phyloP scores from a whole-genome alignment of 1,284 basidiomycete species.

The Fistulinella cinereoalba region DNA sequence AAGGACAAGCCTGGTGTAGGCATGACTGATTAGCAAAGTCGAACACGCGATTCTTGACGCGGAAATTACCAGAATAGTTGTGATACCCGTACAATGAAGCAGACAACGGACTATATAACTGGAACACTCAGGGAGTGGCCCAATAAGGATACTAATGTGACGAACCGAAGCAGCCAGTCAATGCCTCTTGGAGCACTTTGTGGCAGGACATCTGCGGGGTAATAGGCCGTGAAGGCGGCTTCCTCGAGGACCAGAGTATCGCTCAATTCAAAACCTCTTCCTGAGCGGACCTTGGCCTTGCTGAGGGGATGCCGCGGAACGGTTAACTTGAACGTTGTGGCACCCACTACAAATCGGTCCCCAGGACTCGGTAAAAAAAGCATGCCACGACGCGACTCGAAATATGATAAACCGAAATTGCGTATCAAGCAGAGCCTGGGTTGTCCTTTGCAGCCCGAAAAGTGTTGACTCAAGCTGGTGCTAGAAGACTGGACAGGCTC shows the following conservation, averaged over 20 bases:
- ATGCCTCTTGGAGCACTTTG: constrained; percentile 39
- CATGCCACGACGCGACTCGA: constrained; percentile 4
- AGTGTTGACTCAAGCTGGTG: too few species aligned
- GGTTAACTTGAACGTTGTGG: constrained; percentile 49
- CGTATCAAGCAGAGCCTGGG: too few species aligned
- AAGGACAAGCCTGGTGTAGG: constrained; percentile 31
- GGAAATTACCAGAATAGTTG: constrained; percentile 38
- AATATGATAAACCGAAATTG: too few species aligned
- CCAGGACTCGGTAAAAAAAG: constrained; percentile 42
- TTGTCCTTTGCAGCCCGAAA: too few species aligned
- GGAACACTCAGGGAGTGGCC: background rate
- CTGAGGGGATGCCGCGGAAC: constrained; percentile 42
- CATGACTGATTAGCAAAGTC: background rate
- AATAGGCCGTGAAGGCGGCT: constrained; percentile 58
- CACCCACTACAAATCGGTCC: constrained; percentile 52
- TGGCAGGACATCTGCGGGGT: constrained; percentile 44
- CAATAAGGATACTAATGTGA: constrained; percentile 2
- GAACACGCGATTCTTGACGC: background rate
- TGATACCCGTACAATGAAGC: constrained; percentile 45
- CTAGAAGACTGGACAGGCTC: too few species aligned
- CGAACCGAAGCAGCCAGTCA: constrained; percentile 53
- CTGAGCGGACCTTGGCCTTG: constrained; percentile 34
- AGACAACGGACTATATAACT: constrained; percentile 39
- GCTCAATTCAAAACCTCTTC: constrained; percentile 22
- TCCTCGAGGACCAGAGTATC: constrained; percentile 52